Evolutionary conservation across 345 rosid genomes (phyloP).

Genomic region (Populus simonii): DNA sequence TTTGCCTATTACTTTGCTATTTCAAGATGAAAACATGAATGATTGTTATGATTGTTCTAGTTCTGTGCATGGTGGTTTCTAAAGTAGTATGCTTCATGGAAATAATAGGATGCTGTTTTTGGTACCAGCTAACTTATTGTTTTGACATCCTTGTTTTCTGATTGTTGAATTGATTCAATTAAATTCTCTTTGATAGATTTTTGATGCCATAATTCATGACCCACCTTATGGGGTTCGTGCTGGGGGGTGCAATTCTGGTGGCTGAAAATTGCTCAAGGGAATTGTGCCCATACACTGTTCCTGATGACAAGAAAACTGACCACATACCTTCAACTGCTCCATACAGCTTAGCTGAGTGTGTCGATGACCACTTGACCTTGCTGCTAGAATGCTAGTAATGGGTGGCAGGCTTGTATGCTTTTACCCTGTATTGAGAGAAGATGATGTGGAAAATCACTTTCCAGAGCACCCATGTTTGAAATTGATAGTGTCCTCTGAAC

Average conservation of each 20-base stretch:
- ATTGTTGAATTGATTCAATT: not conserved
- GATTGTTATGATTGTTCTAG: not conserved
- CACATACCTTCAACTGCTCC: conserved; percentile 94
- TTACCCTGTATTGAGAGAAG: conserved; percentile 78
- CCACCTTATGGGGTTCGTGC: conserved; percentile 98
- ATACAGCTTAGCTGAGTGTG: conserved; percentile 82
- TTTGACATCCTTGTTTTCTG: not conserved
- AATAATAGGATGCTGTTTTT: not conserved
- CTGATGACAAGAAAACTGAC: conserved; percentile 85
- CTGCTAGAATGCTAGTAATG: conserved; percentile 80
- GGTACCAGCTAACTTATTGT: not conserved
- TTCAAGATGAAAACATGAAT: not conserved
- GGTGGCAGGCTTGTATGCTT: conserved; percentile 91
- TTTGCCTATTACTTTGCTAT: not conserved
- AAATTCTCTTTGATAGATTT: conserved; percentile 43
- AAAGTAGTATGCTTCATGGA: not conserved
- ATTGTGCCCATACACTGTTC: conserved; percentile 77
- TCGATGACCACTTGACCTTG: conserved; percentile 86
- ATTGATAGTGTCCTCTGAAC: conserved; percentile 72
- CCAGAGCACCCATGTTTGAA: conserved; percentile 83
- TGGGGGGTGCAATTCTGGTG: conserved; percentile 95
- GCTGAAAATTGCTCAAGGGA: conserved; percentile 84
- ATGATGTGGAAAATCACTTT: conserved; percentile 43
- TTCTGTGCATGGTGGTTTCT: not conserved
- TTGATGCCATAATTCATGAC: conserved; percentile 87